Evolutionary conservation across 768 basidiomycete genomes (phyloP), one percentile per base, ranked within the genome.

Genomic region (Collybiopsis luxurians): DNA sequence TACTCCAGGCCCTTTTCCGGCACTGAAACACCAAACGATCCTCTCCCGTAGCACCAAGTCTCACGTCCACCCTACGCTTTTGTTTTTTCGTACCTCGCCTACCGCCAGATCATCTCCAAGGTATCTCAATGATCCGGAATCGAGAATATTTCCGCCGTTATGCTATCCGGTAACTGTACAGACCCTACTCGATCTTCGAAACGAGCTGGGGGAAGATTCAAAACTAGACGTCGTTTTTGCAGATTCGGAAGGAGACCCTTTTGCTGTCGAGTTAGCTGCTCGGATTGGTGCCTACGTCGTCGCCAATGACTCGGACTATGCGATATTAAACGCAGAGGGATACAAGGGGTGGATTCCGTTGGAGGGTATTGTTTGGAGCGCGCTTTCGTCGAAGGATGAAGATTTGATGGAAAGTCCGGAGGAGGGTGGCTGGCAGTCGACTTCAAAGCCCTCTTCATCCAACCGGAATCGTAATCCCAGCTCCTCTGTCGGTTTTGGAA

Each of bases 231-330:
- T 91, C 6, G 82, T 87, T 67, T 86, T 86, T 59, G 90, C 90
- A 5, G 90, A 92, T 61, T 86, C 86, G 69, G 91, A 93, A 68
- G 89, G 83, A 10, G 91, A 92, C 67, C 88, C 89, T 2, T 91
- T 83, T 62, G 85, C 87, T n/a, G 90, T 93, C 5, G 90, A 90
- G 62, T 76, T 94, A 7, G 92, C 92, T 10, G 90, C 84, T 13
- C 78, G 81, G 47, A 69, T 92, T 11, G 77, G 80, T 9, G 92
- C 82, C 31, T 93, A 87, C 61, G 89, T 94, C 45, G 77, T 85
- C 0, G 89, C 87, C 23, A 84, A 78, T 58, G 92, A 94, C 73
- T 93, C 90, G 2, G 92, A 94, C 67, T 94, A 89, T 60, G 84
- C 89, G 48, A 78, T 94, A 53, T 71, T 92, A 52, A 90, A 90